A percentile compares a stretch with the other conserved stretches of the same genome.
Evolutionary conservation across 805 yeast species (phyloP).

Genomic region (Monosporozyma yasuniensis): DNA sequence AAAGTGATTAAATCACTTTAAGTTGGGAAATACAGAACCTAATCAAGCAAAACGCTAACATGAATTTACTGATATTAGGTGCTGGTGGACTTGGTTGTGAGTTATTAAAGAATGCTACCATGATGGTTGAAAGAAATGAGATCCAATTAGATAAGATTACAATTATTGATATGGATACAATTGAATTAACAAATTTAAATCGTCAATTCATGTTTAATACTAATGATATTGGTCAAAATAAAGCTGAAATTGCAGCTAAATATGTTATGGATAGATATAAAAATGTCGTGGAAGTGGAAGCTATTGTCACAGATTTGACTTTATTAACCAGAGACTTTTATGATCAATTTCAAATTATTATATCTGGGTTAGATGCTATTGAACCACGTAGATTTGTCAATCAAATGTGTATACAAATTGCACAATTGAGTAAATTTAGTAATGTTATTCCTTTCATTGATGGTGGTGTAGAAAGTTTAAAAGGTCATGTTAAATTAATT

Average conservation of each 20-base stretch:
- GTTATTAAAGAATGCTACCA: conserved; percentile 64
- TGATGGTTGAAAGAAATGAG: conserved; percentile 38
- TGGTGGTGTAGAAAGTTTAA: conserved; percentile 93
- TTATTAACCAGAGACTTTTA: conserved; percentile 57
- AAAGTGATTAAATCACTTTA: too few relatives aligned
- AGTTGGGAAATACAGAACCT: too few relatives aligned
- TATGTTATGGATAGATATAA: conserved; percentile 33
- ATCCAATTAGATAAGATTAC: conserved; percentile 37
- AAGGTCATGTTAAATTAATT: conserved; percentile 84
- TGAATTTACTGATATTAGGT: conserved; percentile 65
- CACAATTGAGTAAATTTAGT: conserved; percentile 41
- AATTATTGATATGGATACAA: conserved; percentile 85
- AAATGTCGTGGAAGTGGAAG: conserved; percentile 37
- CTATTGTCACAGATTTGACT: conserved; percentile 59
- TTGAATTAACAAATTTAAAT: conserved; percentile 82
- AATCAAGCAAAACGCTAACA: too few relatives aligned
- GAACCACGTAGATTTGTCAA: conserved; percentile 91
- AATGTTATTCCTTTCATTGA: conserved; percentile 65
- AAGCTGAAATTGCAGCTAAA: conserved; percentile 68
- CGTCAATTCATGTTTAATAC: conserved; percentile 81
- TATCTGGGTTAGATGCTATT: conserved; percentile 84
- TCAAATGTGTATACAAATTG: conserved; percentile 53
- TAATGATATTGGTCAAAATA: conserved; percentile 75
- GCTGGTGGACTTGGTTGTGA: conserved; percentile 97
- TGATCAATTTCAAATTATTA: conserved; percentile 55